These are phyloP conservation scores for Boletales sp. DNA, from an alignment of 768 basidiomycete genomes.

Conservation along the genomic window DNA sequence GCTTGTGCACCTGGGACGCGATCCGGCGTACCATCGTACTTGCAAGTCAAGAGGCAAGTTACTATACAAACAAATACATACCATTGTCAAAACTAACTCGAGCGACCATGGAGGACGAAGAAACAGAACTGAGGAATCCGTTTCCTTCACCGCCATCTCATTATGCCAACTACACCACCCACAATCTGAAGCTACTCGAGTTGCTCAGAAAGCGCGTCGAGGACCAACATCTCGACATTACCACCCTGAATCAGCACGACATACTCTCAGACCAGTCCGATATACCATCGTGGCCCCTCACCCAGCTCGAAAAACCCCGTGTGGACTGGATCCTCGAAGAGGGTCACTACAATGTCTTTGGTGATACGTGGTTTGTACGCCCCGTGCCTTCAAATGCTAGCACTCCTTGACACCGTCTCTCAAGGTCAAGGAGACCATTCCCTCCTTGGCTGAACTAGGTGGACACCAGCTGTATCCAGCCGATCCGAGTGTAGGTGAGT, in stretches of 20 bases:
- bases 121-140: constrained; percentile 75
- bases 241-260: constrained; percentile 52
- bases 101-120: constrained; percentile 50
- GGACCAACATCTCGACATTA: constrained; percentile 33
- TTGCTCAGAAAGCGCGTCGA: constrained; percentile 54
- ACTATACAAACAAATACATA: too few relatives aligned
- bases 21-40: constrained; percentile 63
- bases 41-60: background rate
- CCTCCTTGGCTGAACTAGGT: constrained; percentile 77
- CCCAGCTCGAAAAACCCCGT: constrained; percentile 78
- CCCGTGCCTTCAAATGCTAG: constrained; percentile 7
- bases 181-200: constrained; percentile 66
- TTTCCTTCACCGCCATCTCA: constrained; percentile 89
- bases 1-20: constrained; percentile 85
- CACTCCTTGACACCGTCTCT: constrained; percentile 14
- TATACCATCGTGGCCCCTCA: constrained; percentile 74
- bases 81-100: too few relatives aligned
- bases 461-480: constrained; percentile 77
- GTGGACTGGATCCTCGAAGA: constrained; percentile 91
- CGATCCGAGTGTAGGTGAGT: constrained; percentile 64
- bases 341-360: constrained; percentile 76
- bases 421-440: constrained; percentile 79
- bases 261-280: constrained; percentile 67
- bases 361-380: constrained; percentile 88
- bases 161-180: constrained; percentile 71